Percentiles rank a stretch among this genome's conserved stretches.
Conservation (phyloP, 2,329 filamentous ascomycete genomes). For the Epichloe uncinata region DNA sequence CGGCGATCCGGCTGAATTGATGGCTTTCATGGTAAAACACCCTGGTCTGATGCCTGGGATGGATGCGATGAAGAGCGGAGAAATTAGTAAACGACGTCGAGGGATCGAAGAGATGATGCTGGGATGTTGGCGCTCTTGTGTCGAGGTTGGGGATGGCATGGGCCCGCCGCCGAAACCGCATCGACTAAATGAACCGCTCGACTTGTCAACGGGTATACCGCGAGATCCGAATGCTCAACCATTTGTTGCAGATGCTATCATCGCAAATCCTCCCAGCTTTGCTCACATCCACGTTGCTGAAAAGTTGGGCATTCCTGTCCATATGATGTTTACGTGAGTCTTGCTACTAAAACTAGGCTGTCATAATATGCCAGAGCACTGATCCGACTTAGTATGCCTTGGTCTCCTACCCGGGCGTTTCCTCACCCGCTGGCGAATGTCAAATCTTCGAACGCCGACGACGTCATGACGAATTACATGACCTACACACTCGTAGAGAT, state of each 20-base stretch:
- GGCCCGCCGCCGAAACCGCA: conserved; percentile 35
- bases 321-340: conserved; percentile 81
- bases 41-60: conserved; percentile 75
- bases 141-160: conserved; percentile 60
- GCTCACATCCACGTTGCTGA: conserved; percentile 65
- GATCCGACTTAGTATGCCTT: conserved; percentile 64
- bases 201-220: conserved; percentile 18
- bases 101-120: conserved; percentile 70
- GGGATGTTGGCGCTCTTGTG: conserved; percentile 78
- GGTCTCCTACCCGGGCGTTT: conserved; percentile 74
- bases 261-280: conserved; percentile 67
- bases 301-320: conserved; percentile 59
- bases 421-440: conserved; percentile 80
- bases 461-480: conserved; percentile 67
- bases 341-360: no score
- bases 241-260: conserved; percentile 74
- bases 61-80: conserved; percentile 61
- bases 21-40: conserved; percentile 89
- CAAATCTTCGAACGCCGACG: conserved; percentile 60
- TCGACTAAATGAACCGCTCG: conserved; percentile 32
- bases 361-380: neutral
- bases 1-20: conserved; percentile 61
- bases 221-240: conserved; percentile 36
- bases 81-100: conserved; percentile 59
- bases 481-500: conserved; percentile 79